Evolutionary conservation across 352 stramenopile genomes (phyloP).

Genomic region (Phytopythium oedochilum): DNA sequence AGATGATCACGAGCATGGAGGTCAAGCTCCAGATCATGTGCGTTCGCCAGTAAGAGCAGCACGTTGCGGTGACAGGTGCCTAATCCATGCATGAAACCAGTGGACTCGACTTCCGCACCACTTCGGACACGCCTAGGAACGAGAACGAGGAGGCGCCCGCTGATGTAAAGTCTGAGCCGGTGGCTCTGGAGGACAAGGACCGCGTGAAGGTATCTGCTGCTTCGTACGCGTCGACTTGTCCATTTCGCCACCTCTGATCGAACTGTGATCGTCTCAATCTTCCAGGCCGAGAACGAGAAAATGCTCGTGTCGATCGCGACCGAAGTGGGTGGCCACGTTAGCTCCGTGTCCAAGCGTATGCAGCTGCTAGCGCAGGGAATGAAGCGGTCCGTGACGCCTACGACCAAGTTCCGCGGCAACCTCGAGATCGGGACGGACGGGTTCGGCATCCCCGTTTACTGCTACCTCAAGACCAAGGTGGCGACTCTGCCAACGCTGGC

Average conservation of each 20-base stretch:
- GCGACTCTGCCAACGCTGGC: slow-evolving; percentile 59
- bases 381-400: slow-evolving; percentile 64
- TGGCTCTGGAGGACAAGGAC: slow-evolving; percentile 12
- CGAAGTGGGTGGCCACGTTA: slow-evolving; percentile 63
- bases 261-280: background rate
- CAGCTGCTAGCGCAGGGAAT: slow-evolving; percentile 72
- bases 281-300: slow-evolving; percentile 72
- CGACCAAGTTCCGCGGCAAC: slow-evolving; percentile 72
- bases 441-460: slow-evolving; percentile 71
- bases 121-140: slow-evolving; percentile 22
- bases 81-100: slow-evolving; percentile 13
- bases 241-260: background rate
- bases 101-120: slow-evolving; percentile 63
- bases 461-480: slow-evolving; percentile 76
- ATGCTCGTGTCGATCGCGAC: slow-evolving; percentile 79
- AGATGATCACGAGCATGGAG: slow-evolving; percentile 78
- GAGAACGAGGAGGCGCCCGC: slow-evolving; percentile 8
- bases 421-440: slow-evolving; percentile 54
- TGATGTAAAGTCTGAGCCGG: slow-evolving; percentile 17
- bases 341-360: slow-evolving; percentile 66
- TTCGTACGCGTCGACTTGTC: background rate
- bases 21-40: slow-evolving; percentile 81
- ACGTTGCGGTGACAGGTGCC: background rate
- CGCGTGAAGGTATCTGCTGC: slow-evolving; percentile 24
- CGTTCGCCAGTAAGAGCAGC: background rate